Base-by-base conservation (phyloP, 306 rosid species). In the Fagus sylvatica region DNA sequence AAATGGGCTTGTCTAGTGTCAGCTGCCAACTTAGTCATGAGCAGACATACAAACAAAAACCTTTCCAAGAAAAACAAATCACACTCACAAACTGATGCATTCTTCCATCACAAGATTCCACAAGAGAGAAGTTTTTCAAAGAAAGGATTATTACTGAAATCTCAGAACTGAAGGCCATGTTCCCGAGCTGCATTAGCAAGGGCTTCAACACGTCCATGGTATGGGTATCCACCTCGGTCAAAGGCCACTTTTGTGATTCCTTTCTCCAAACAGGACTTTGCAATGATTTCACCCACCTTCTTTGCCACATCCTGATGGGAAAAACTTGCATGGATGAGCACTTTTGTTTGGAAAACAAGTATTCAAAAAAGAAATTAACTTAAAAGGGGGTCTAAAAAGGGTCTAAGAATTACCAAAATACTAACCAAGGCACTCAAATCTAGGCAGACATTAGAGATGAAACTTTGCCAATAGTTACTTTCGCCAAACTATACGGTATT, bases 141-240 rank as follows among this genome's bases (percentile, higher is more conserved):
- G 37, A 36, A 28, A 72, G 11, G 17, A 4, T 10, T 16, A 33
- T 16, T 13, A 15, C 37, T 5, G 2, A 42, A 33, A 53, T 49
- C 65, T 81, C 86, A 96, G 87, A 96, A 93, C 17, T 90, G 91
- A 71, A 96, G 94, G 42, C 98, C 99, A 69, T 90, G 82, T 81
- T 93, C 97, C 22, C 96, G 92, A 74, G 99, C 98, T 39, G 99
- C 91, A 53, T 76, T 86, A 6, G 99, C 99, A 46, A 96, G 84
- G 56, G 97, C 98, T 86, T 93, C 83, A 17, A 96, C 89, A 68
- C 99, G 98, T 17, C 99, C 98, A 74, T 96, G 99, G 83, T 96
- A 96, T 1, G 96, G 97, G 82, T 88, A 92, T 65, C 98, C 98
- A 83, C 98, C 98, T 32, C 98, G 79, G 83, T 95, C 98, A 53